Percentiles rank a stretch among this genome's conserved stretches.
Conservation (phyloP, 345 rosid genomes). For the Sonneratia alba region DNA sequence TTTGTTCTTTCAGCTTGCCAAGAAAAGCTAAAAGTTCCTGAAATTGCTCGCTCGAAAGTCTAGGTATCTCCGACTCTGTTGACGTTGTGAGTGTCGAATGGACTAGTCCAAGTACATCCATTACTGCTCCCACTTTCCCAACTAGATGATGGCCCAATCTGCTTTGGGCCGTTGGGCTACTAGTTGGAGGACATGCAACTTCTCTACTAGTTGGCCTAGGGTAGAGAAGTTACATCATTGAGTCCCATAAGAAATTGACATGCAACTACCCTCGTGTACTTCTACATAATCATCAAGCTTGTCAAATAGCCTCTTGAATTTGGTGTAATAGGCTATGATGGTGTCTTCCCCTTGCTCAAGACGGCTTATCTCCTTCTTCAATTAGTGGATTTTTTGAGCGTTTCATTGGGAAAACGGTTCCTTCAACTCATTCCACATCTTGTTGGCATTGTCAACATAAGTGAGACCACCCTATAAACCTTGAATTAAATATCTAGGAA, state of each 20-base stretch:
- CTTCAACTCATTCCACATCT: not conserved
- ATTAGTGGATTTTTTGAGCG: not conserved
- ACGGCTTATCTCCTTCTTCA: not conserved
- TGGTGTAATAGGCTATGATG: not conserved
- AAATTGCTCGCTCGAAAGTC: not conserved
- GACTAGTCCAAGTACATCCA: too few species aligned
- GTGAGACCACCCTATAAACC: not conserved
- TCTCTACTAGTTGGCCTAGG: too few species aligned
- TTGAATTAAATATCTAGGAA: not conserved
- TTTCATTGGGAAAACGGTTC: not conserved
- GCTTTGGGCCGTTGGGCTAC: too few species aligned
- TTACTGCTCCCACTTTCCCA: not conserved
- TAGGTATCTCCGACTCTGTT: not conserved
- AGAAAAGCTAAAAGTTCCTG: not conserved
- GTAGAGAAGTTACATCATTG: too few species aligned
- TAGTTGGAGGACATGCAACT: too few species aligned
- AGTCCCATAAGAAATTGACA: not conserved
- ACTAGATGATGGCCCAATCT: too few species aligned
- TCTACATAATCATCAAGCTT: not conserved
- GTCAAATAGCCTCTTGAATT: not conserved
- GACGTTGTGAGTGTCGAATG: not conserved
- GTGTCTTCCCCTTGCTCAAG: not conserved
- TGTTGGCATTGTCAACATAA: not conserved
- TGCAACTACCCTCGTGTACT: accelerated
- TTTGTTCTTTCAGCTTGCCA: not conserved